Percentiles rank a stretch among this genome's conserved stretches.
phyloP scores from a whole-genome alignment of 768 basidiomycete species.

The Termitomyces titanicus region DNA sequence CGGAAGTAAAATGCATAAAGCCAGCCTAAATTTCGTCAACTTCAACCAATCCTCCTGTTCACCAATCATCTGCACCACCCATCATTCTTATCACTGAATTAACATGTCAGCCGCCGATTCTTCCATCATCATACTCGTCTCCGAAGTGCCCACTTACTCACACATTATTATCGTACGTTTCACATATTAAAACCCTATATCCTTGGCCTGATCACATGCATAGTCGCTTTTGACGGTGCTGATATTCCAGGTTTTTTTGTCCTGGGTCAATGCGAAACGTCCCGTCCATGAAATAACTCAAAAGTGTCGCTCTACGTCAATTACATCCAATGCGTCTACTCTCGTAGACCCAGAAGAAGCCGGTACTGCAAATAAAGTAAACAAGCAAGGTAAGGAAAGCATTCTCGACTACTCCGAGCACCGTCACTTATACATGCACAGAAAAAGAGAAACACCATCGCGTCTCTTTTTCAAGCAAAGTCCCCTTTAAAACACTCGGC shows the following conservation, averaged over 20 bases:
- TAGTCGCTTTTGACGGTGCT: slow-evolving; percentile 1
- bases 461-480: background rate
- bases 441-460: background rate
- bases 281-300: background rate
- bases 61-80: too few relatives aligned
- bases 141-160: background rate
- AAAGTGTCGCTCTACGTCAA: background rate
- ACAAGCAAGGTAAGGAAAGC: background rate
- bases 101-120: background rate
- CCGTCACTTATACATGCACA: background rate
- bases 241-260: background rate
- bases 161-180: slow-evolving; percentile 3
- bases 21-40: background rate
- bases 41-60: background rate
- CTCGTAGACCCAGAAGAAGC: background rate
- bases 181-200: background rate
- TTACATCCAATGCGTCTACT: background rate
- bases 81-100: background rate
- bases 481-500: background rate
- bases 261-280: background rate
- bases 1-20: slow-evolving; percentile 1
- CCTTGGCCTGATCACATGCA: slow-evolving; percentile 1
- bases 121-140: background rate
- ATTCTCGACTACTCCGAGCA: too few relatives aligned
- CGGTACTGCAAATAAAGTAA: background rate